phyloP scores from a whole-genome alignment of 345 rosid species.

The Barbarea vulgaris region DNA sequence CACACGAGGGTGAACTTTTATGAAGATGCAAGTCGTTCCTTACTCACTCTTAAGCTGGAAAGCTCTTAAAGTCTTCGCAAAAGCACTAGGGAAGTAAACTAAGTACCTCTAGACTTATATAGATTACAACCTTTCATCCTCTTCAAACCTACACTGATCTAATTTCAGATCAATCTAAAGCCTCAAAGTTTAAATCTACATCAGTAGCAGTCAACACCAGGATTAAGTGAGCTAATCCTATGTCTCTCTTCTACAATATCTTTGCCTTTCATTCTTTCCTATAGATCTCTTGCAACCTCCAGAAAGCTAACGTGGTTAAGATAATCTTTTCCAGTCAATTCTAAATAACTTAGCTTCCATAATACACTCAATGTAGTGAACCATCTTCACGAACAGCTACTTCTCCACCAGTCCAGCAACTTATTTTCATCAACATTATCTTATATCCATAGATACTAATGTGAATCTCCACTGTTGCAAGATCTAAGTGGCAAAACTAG shows the following conservation, averaged over 20 bases:
- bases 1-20: not conserved
- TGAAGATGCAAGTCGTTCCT: conserved; percentile 6
- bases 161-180: conserved; percentile 1
- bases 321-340: conserved; percentile 24
- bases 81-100: conserved; percentile 14
- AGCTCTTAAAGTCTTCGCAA: not conserved
- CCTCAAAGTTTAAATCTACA: conserved; percentile 12
- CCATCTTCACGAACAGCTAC: conserved; percentile 23
- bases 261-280: conserved; percentile 15
- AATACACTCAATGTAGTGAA: conserved; percentile 22
- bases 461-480: conserved; percentile 4
- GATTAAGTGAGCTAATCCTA: conserved; percentile 13
- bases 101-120: conserved; percentile 3
- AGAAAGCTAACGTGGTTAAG: conserved; percentile 2
- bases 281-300: conserved; percentile 22
- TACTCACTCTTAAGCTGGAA: not conserved
- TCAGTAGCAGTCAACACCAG: conserved; percentile 12
- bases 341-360: conserved; percentile 9
- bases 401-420: conserved; percentile 27
- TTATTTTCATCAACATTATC: not conserved
- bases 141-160: conserved; percentile 14
- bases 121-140: conserved; percentile 5
- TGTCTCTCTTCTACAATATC: conserved; percentile 6
- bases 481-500: not conserved
- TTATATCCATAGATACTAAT: conserved; percentile 5